Conservation (phyloP, 208 protist genomes). For the Blastocrithidia nonstop region DNA sequence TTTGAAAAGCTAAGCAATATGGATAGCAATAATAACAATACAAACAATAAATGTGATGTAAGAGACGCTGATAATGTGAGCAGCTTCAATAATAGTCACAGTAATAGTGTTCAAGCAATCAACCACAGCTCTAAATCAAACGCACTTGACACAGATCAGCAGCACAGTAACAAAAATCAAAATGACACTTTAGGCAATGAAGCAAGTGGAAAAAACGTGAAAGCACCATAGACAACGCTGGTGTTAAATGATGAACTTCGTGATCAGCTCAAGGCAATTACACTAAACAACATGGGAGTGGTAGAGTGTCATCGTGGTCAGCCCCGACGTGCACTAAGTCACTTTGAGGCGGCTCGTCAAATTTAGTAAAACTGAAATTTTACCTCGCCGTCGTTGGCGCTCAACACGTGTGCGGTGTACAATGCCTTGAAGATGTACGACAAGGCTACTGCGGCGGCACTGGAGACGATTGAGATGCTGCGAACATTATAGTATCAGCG, state of each 20-base stretch:
- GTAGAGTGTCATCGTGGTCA: slow-evolving; percentile 73
- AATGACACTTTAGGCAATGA: no score
- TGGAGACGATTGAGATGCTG: slow-evolving; percentile 81
- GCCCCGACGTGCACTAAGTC: slow-evolving; percentile 61
- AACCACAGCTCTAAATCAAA: no score
- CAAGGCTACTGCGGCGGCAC: slow-evolving; percentile 62
- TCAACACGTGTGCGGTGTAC: slow-evolving; percentile 77
- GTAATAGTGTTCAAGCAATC: no score
- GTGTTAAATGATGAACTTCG: no score
- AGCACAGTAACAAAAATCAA: no score
- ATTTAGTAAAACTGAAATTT: slow-evolving; percentile 66
- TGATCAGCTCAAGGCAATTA: slow-evolving; percentile 61
- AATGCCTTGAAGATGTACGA: slow-evolving; percentile 75
- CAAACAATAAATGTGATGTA: no score
- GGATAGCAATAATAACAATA: no score
- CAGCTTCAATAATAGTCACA: no score
- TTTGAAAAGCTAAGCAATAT: slow-evolving; percentile 26
- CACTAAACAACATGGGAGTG: slow-evolving; percentile 79
- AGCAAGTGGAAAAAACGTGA: no score
- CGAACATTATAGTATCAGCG: slow-evolving; percentile 42
- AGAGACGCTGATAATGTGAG: no score
- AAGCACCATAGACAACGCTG: no score
- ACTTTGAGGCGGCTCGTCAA: slow-evolving; percentile 67
- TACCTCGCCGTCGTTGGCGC: slow-evolving; percentile 55
- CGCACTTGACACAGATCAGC: no score